Evolutionary conservation across 441 rosid genomes (phyloP).

Genomic region (Erodium moschatum): DNA sequence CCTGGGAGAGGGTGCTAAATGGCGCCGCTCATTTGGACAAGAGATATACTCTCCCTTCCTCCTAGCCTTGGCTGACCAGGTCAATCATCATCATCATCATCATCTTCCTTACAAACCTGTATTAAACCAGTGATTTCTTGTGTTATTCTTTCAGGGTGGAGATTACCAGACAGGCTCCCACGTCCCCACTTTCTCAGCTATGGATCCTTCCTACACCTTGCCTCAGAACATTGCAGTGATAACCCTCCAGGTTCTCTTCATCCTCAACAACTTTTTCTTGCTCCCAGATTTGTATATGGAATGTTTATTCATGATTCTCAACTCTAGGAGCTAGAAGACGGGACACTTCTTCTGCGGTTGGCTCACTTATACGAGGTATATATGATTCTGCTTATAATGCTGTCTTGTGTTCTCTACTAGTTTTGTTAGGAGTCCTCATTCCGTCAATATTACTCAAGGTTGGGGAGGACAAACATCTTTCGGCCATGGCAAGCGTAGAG

Average conservation of each 20-base stretch:
- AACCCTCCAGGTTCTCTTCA: conserved; percentile 39
- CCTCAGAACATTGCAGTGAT: conserved; percentile 52
- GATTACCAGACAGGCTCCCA: conserved; percentile 33
- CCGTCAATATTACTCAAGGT: conserved; percentile 28
- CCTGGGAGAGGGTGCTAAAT: conserved; percentile 56
- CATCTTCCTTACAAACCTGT: background rate
- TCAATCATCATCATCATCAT: conserved; percentile 23
- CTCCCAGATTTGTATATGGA: too few relatives aligned
- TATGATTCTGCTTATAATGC: conserved; percentile 4
- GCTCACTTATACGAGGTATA: conserved; percentile 73
- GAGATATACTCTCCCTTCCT: conserved; percentile 68
- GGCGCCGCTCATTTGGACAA: conserved; percentile 71
- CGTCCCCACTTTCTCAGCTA: conserved; percentile 39
- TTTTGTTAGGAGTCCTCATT: background rate
- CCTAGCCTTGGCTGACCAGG: conserved; percentile 68
- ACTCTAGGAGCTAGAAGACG: conserved; percentile 50
- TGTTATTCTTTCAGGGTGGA: conserved; percentile 39
- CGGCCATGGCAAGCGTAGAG: conserved; percentile 56
- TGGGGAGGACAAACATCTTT: conserved; percentile 77
- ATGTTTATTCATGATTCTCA: background rate
- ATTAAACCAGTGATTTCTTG: conserved; percentile 12
- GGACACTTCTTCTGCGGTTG: conserved; percentile 46
- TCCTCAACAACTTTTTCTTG: background rate
- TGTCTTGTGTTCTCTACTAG: background rate
- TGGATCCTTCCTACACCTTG: conserved; percentile 50